Evolutionary conservation across 2,329 filamentous ascomycete species (phyloP), one percentile per base, ranked within the genome.

Genomic region (Aspergillus flavus): DNA sequence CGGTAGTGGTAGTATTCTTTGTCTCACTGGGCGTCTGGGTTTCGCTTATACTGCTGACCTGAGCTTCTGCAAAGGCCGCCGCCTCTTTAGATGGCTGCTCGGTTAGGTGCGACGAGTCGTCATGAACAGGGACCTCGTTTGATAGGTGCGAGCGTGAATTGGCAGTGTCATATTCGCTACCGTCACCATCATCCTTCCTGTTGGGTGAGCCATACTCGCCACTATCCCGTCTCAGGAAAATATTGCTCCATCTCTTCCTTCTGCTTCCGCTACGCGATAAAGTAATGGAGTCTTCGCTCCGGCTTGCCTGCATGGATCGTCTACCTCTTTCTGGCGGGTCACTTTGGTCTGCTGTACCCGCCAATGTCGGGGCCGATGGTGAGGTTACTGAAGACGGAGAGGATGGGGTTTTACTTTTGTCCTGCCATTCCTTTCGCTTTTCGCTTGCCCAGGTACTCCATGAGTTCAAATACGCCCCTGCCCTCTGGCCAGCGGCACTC

Each of bases 381-480:
- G 70, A 71, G 4, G 64, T 65, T 11, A 64, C 48, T 2, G 72
- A 62, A 6, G 72, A 69, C 26, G 75, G 68, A 1, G 74, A 70
- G 0, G 72, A 66, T 2, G 75, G 69, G 21, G 69, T 62, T 16
- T 64, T 66, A 58, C 75, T 77, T 61, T 76, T 77, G 28, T 80
- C 77, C 64, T 80, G 78, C 81, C 80, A 83, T 65, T 79, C 81
- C 65, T 77, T 81, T 34, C 76, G 77, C 69, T 79, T 79, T 61
- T 83, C 81, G 64, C 71, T 78, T 5, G 87, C 87, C 87, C 87
- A 89, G 1, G 82, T 77, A 5, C 87, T 83, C 87, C 87, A 89
- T 0, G 85, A 87, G 61, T 84, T 87, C 57, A 90, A 76, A 69
- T 89, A 90, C 1, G 87, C 84, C 19, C 86, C 81, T n/a, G 87